Percentiles rank a stretch among this genome's conserved stretches.
These are phyloP conservation scores for Rhamnella rubrinervis DNA, from an alignment of 331 rosid species.

Conservation along the genomic window DNA sequence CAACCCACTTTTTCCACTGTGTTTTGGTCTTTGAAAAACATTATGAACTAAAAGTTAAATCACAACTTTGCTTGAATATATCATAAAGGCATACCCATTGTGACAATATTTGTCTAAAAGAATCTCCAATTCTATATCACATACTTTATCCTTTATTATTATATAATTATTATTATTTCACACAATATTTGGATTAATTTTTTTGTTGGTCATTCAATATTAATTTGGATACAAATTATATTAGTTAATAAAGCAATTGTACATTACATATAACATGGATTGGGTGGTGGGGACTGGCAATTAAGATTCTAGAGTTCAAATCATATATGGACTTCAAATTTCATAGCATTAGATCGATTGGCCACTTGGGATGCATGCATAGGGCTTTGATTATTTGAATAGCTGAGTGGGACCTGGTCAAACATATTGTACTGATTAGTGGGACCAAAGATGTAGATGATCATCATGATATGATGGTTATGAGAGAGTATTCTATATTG, in stretches of 20 bases:
- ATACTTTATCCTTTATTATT: not conserved
- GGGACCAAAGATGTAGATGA: slow-evolving; percentile 33
- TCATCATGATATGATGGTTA: slow-evolving; percentile 20
- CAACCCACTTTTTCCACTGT: slow-evolving; percentile 52
- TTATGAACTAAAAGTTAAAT: slow-evolving; percentile 51
- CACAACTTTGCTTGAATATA: slow-evolving; percentile 64
- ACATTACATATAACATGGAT: slow-evolving; percentile 15
- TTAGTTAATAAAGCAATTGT: not conserved
- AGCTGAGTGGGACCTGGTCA: slow-evolving; percentile 38
- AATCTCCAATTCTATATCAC: slow-evolving; percentile 32
- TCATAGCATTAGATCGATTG: slow-evolving; percentile 30
- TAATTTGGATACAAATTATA: slow-evolving; percentile 24
- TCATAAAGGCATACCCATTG: slow-evolving; percentile 35
- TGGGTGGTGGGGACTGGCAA: slow-evolving; percentile 35
- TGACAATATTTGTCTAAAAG: slow-evolving; percentile 27
- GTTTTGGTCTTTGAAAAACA: slow-evolving; percentile 40
- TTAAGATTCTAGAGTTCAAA: slow-evolving; percentile 26
- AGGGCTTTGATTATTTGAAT: slow-evolving; percentile 30
- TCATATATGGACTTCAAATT: slow-evolving; percentile 27
- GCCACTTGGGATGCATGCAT: slow-evolving; percentile 35
- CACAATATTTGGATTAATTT: too few species aligned
- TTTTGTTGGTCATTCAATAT: not conserved
- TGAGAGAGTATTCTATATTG: slow-evolving; percentile 7
- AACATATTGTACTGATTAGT: slow-evolving; percentile 23
- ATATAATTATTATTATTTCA: too few species aligned